A percentile compares a stretch with the other conserved stretches of the same genome.
Evolutionary conservation across 148 eudicot genomes (phyloP).

Genomic region (Spergularia marina): DNA sequence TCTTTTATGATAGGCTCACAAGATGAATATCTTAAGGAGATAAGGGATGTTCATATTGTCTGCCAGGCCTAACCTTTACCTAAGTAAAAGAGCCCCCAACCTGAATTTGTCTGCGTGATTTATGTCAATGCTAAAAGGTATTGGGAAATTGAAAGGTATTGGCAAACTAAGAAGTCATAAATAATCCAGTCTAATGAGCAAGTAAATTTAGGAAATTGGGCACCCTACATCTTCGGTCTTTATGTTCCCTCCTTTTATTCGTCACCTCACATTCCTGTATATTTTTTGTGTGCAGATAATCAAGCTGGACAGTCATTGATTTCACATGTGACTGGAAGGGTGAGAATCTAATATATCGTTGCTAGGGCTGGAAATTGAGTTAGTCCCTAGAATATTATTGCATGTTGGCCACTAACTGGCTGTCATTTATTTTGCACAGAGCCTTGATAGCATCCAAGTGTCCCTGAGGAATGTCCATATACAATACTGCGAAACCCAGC

Average conservation of each 20-base stretch:
- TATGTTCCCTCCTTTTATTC: not conserved
- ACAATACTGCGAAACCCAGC: constrained; percentile 50
- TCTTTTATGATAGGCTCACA: not conserved
- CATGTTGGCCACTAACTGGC: constrained; percentile 14
- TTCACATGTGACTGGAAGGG: constrained; percentile 89
- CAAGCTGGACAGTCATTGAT: constrained; percentile 80
- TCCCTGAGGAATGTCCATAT: constrained; percentile 84
- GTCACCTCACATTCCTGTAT: constrained; percentile 3
- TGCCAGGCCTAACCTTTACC: not conserved
- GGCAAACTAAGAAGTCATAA: not conserved
- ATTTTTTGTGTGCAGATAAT: constrained; percentile 53
- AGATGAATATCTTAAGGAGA: not conserved
- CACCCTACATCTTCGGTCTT: not conserved
- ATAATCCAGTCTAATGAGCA: not conserved
- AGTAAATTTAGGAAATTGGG: not conserved
- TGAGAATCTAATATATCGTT: constrained; percentile 25
- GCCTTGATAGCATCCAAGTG: constrained; percentile 90
- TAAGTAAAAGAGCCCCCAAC: not conserved
- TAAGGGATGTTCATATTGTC: not conserved
- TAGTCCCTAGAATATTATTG: not conserved
- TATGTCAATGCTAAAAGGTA: not conserved
- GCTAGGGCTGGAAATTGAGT: constrained; percentile 8
- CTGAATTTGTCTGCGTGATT: not conserved
- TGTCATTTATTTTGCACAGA: constrained; percentile 39
- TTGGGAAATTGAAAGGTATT: constrained; percentile 4